phyloP scores from a whole-genome alignment of 352 stramenopile genomes.

The Thalassiosira exigua region DNA sequence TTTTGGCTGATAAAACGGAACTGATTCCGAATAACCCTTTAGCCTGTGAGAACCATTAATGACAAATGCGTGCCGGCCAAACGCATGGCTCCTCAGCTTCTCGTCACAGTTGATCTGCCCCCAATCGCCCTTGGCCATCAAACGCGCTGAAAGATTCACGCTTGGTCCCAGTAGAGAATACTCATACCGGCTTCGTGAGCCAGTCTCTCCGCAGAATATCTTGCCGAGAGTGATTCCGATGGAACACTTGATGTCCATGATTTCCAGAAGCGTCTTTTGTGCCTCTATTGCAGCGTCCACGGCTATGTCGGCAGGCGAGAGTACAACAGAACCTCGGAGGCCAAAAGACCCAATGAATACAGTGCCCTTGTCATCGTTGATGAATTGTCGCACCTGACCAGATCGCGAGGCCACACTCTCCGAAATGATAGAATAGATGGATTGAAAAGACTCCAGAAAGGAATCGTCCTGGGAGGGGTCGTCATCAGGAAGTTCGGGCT shows the following conservation, averaged over 20 bases:
- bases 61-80: conserved; percentile 29
- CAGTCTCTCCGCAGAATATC: conserved; percentile 48
- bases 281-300: conserved; percentile 39
- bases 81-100: conserved; percentile 25
- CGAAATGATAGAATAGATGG: conserved; percentile 38
- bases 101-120: conserved; percentile 46
- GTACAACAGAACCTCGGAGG: conserved; percentile 48
- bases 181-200: conserved; percentile 19
- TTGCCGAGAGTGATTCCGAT: conserved; percentile 51
- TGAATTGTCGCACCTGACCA: conserved; percentile 70
- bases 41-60: conserved; percentile 45
- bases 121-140: conserved; percentile 37
- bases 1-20: conserved; percentile 52
- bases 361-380: conserved; percentile 71
- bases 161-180: conserved; percentile 33
- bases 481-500: conserved; percentile 32
- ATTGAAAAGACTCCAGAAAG: conserved; percentile 43
- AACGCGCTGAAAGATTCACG: conserved; percentile 34
- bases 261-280: conserved; percentile 32
- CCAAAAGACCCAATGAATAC: conserved; percentile 72
- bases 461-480: conserved; percentile 22
- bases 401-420: conserved; percentile 33
- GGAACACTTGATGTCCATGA: conserved; percentile 41
- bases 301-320: conserved; percentile 28
- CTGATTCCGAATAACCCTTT: conserved; percentile 64